Evolutionary conservation across 2,329 filamentous ascomycete species (phyloP).

Genomic region (Aspergillus fischeri): DNA sequence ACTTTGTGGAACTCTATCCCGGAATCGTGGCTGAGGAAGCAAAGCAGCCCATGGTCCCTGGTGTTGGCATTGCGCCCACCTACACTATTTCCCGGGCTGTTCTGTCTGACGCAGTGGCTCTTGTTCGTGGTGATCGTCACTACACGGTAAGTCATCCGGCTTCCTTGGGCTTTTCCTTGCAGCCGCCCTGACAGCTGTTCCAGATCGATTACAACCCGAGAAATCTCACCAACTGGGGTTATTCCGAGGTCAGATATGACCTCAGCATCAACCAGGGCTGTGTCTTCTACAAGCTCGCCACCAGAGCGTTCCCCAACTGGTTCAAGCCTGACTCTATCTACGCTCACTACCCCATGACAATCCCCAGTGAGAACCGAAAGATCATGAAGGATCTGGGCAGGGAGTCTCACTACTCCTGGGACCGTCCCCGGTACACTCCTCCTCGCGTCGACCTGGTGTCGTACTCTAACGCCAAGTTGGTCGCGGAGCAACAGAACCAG

Average conservation of each 20-base stretch:
- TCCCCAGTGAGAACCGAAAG: conserved; percentile 66
- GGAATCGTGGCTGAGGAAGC: conserved; percentile 72
- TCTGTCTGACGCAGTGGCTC: conserved; percentile 71
- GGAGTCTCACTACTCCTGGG: conserved; percentile 66
- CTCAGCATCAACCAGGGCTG: conserved; percentile 72
- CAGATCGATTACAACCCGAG: conserved; percentile 66
- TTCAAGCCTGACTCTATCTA: conserved; percentile 76
- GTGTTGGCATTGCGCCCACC: conserved; percentile 69
- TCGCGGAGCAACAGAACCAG: conserved; percentile 57
- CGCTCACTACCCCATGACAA: conserved; percentile 69
- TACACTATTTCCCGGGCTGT: conserved; percentile 75
- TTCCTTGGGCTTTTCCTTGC: conserved; percentile 3
- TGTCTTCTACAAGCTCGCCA: conserved; percentile 78
- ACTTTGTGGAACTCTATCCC: conserved; percentile 76
- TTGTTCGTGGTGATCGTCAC: conserved; percentile 73
- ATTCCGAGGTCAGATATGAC: conserved; percentile 69
- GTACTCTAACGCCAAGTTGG: conserved; percentile 57
- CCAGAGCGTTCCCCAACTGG: conserved; percentile 74
- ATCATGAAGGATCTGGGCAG: conserved; percentile 67
- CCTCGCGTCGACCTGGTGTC: conserved; percentile 56
- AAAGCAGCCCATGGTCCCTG: conserved; percentile 69
- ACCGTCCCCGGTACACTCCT: conserved; percentile 53
- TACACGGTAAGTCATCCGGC: conserved; percentile 53
- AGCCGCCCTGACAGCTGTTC: conserved; percentile 20
- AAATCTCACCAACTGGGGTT: conserved; percentile 80